Evolutionary conservation across 306 rosid species (phyloP).

Genomic region (Fagus sylvatica): DNA sequence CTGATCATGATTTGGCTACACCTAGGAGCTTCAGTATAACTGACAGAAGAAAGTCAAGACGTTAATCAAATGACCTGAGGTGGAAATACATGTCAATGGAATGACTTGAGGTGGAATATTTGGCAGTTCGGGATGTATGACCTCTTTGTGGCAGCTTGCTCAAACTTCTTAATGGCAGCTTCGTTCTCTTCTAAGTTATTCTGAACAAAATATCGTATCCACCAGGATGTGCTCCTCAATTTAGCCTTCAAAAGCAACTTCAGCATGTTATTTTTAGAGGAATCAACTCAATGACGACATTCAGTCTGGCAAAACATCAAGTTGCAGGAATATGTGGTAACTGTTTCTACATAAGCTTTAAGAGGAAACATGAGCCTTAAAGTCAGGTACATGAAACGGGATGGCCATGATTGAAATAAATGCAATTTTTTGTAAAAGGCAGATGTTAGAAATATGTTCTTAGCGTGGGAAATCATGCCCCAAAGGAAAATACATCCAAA

Average conservation of each 20-base stretch:
- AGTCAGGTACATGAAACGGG: not conserved
- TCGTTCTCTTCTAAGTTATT: conserved; percentile 64
- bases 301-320: conserved; percentile 3
- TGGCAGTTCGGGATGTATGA: conserved; percentile 59
- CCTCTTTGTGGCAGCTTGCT: conserved; percentile 49
- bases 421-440: not conserved
- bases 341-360: not conserved
- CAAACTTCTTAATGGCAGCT: conserved; percentile 55
- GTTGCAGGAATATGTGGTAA: not conserved
- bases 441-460: not conserved
- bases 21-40: conserved; percentile 8
- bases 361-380: not conserved
- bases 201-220: conserved; percentile 56
- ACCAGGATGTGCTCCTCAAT: conserved; percentile 76
- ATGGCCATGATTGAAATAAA: not conserved
- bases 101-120: conserved; percentile 66
- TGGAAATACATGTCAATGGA: conserved; percentile 35
- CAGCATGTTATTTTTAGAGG: not conserved
- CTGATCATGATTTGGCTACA: not conserved
- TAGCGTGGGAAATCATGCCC: not conserved
- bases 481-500: not conserved
- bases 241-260: conserved; percentile 51
- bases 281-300: not conserved
- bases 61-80: conserved; percentile 1
- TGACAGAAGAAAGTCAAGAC: not conserved